These are phyloP conservation scores for Pyrenochaeta sp. DNA, from an alignment of 2,329 filamentous ascomycete species.

Conservation along the genomic window DNA sequence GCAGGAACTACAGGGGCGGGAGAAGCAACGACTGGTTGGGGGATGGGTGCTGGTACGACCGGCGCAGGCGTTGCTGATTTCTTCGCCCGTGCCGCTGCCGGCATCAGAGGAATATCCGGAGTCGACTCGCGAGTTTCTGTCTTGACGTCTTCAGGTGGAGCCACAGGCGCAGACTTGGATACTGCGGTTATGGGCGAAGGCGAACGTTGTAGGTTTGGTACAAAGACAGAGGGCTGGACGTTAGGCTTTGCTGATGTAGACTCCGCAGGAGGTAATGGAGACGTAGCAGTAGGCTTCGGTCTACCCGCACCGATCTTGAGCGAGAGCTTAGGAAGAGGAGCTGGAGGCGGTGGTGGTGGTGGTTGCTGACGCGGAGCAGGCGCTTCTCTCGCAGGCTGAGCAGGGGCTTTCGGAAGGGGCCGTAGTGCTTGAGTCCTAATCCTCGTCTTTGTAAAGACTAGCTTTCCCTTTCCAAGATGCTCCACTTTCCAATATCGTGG, in stretches of 20 bases:
- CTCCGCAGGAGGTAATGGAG: conserved; percentile 19
- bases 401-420: conserved; percentile 14
- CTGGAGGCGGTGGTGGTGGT: not conserved
- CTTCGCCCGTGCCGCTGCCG: conserved; percentile 20
- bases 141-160: conserved; percentile 14
- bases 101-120: conserved; percentile 20
- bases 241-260: conserved; percentile 14
- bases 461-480: conserved; percentile 57
- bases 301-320: conserved; percentile 30
- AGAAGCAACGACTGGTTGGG: conserved; percentile 4
- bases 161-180: conserved; percentile 22
- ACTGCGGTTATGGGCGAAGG: conserved; percentile 23
- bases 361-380: conserved; percentile 2
- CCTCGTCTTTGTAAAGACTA: conserved; percentile 40
- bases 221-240: conserved; percentile 20
- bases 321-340: conserved; percentile 23
- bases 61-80: conserved; percentile 24
- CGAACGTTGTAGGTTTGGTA: conserved; percentile 23
- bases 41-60: conserved; percentile 16
- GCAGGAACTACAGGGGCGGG: conserved; percentile 10
- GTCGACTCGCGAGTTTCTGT: conserved; percentile 24
- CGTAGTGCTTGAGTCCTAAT: conserved; percentile 25
- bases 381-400: conserved; percentile 12
- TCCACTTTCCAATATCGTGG: conserved; percentile 65
- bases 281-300: conserved; percentile 16